Evolutionary conservation across 1,139 yeast genomes (phyloP).

Genomic region (Torulaspora pretoriensis): DNA sequence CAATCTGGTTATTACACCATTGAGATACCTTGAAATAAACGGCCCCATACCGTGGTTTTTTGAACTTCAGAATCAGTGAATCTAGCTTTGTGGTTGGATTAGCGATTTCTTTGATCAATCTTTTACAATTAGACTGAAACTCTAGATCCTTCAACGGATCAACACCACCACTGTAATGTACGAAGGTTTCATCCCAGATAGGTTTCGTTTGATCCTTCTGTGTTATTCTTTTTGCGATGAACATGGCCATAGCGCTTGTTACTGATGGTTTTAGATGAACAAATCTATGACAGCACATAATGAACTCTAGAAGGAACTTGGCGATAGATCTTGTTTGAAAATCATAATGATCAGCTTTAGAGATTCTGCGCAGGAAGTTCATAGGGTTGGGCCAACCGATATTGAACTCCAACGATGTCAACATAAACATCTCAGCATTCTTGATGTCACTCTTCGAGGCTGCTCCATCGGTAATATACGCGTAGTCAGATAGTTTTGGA

Average conservation of each 20-base stretch:
- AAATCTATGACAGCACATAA: conserved; percentile 74
- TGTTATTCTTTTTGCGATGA: conserved; percentile 71
- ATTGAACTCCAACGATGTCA: conserved; percentile 71
- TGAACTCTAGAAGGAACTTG: conserved; percentile 78
- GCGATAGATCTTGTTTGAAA: conserved; percentile 85
- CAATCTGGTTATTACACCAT: conserved; percentile 19
- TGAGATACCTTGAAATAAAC: conserved; percentile 19
- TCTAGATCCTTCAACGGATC: conserved; percentile 22
- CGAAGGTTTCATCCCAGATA: conserved; percentile 73
- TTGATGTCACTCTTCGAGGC: conserved; percentile 81
- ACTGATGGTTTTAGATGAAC: conserved; percentile 75
- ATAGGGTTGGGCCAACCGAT: conserved; percentile 90
- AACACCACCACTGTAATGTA: conserved; percentile 82
- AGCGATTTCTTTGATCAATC: conserved; percentile 26
- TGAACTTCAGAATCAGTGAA: conserved; percentile 27
- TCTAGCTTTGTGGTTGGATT: conserved; percentile 30
- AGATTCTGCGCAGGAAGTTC: conserved; percentile 86
- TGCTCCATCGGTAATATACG: conserved; percentile 82
- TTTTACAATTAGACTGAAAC: conserved; percentile 24
- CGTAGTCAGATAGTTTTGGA: conserved; percentile 84
- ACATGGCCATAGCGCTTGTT: conserved; percentile 89
- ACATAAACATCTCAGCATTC: conserved; percentile 78
- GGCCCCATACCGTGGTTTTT: conserved; percentile 22
- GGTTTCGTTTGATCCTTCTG: conserved; percentile 40
- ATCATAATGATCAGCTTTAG: conserved; percentile 92